phyloP scores from a whole-genome alignment of 257 asterid species.

The Rhazya stricta region DNA sequence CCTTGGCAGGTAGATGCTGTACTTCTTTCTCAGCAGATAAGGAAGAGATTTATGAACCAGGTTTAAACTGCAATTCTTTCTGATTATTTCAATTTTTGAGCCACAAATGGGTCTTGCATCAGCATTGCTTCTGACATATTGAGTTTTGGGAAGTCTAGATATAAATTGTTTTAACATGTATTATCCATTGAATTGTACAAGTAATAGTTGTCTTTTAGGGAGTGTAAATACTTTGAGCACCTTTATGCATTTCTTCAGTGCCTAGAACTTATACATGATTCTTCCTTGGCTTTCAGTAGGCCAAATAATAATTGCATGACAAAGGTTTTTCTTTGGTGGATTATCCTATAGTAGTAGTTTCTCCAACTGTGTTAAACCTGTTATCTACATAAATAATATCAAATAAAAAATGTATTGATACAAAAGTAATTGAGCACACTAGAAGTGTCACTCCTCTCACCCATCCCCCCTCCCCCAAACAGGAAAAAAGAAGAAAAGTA shows the following conservation, averaged over 20 bases:
- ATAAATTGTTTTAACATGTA: not conserved
- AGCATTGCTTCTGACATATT: constrained; percentile 1
- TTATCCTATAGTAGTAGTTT: not conserved
- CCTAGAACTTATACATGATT: not conserved
- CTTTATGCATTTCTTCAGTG: not conserved
- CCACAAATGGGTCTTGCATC: not conserved
- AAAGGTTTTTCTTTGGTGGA: not conserved
- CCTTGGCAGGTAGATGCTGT: constrained; percentile 77
- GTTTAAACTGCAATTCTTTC: constrained; percentile 31
- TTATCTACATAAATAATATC: not conserved
- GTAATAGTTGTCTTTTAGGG: not conserved
- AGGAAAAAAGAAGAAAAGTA: not conserved
- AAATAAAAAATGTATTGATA: not conserved
- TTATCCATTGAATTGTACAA: not conserved
- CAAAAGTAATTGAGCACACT: not conserved
- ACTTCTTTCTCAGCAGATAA: constrained; percentile 65
- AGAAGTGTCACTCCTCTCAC: not conserved
- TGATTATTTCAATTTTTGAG: not conserved
- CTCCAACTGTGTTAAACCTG: not conserved
- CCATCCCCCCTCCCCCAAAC: not conserved
- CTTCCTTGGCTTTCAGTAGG: not conserved
- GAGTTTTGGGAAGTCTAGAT: not conserved
- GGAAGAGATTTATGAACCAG: constrained; percentile 67
- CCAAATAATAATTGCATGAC: not conserved
- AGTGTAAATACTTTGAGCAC: not conserved